Conservation (phyloP, 129 eudicot species). For the Saposhnikovia divaricata region DNA sequence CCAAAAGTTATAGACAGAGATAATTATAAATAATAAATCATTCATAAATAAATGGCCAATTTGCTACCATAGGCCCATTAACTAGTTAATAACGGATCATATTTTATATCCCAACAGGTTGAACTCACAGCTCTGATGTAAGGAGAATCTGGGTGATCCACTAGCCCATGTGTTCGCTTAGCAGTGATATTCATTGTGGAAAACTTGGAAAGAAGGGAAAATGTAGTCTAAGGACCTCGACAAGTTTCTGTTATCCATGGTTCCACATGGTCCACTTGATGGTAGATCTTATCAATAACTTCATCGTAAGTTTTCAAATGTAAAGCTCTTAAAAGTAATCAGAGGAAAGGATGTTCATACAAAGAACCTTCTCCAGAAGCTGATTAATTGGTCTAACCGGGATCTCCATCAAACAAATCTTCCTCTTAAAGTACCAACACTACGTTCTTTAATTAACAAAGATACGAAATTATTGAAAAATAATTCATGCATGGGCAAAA, state of each 20-base stretch:
- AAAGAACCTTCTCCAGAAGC: constrained; percentile 77
- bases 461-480: not conserved
- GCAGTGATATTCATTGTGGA: constrained; percentile 91
- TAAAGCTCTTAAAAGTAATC: constrained; percentile 89
- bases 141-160: constrained; percentile 89
- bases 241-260: constrained; percentile 74
- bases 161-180: constrained; percentile 82
- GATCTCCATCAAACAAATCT: constrained; percentile 50
- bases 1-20: not conserved
- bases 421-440: not conserved
- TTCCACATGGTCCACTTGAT: constrained; percentile 36
- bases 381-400: constrained; percentile 75
- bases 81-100: not conserved
- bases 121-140: constrained; percentile 83
- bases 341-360: constrained; percentile 91
- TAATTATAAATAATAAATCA: not conserved
- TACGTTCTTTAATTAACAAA: not conserved
- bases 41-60: not conserved
- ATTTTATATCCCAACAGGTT: not conserved
- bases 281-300: constrained; percentile 25
- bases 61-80: not conserved
- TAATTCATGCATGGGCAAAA: not conserved
- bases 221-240: constrained; percentile 91
- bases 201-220: constrained; percentile 85
- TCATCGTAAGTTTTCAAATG: constrained; percentile 79